Conservation (phyloP, 768 basidiomycete species). For the Termitomyces sp. region DNA sequence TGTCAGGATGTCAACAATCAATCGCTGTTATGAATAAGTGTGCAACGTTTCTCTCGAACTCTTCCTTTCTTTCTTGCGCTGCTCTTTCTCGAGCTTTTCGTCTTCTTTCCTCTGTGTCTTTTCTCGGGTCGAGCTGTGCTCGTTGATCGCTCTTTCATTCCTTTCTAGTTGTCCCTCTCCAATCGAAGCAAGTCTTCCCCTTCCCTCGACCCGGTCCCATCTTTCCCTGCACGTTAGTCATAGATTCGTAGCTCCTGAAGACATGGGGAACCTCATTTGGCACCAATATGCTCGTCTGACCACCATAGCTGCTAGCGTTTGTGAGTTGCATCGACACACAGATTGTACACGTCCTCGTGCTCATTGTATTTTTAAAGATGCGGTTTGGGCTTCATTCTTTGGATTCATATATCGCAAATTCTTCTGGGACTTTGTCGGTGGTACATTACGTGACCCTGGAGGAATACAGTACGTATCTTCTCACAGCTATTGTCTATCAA, state of each 20-base stretch:
- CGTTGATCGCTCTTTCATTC: constrained; percentile 19
- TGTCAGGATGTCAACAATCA: neutral
- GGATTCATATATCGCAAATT: constrained; percentile 87
- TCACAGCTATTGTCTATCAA: neutral
- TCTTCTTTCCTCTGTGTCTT: constrained; percentile 16
- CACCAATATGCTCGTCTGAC: constrained; percentile 72
- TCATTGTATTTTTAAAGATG: constrained; percentile 40
- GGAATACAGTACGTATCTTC: constrained; percentile 65
- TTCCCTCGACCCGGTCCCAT: constrained; percentile 16
- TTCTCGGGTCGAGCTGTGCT: constrained; percentile 29
- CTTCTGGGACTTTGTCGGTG: constrained; percentile 95
- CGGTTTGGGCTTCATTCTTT: constrained; percentile 79
- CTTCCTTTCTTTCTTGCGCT: constrained; percentile 6
- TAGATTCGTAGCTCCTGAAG: constrained; percentile 3
- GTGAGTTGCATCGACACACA: constrained; percentile 42
- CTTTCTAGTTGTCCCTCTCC: constrained; percentile 23
- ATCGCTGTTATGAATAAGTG: neutral
- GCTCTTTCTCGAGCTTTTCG: constrained; percentile 8
- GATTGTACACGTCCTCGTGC: constrained; percentile 4
- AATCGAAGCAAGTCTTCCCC: constrained; percentile 38
- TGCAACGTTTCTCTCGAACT: neutral
- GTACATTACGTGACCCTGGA: constrained; percentile 73
- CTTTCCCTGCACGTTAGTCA: constrained; percentile 6
- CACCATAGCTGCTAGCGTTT: constrained; percentile 64
- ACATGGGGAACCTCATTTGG: constrained; percentile 79